Conservation (phyloP, 23 red algal genomes). For the Agarophyton chilense region DNA sequence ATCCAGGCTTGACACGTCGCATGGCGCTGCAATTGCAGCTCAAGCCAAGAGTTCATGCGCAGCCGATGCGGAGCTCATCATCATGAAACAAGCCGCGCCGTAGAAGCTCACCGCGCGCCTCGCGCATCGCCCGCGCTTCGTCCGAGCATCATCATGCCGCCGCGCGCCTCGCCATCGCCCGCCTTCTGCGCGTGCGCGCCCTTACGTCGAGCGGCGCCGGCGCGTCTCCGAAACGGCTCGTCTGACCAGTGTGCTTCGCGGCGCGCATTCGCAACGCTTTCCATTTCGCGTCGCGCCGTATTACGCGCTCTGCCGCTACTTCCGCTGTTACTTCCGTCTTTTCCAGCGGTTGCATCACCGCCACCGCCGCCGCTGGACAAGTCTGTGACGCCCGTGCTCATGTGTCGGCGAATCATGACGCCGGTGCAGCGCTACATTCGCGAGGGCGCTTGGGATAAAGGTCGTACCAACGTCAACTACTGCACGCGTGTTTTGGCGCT, state of each 20-base stretch:
- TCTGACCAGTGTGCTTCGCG: too few relatives aligned
- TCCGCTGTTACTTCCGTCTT: too few relatives aligned
- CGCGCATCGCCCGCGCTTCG: too few relatives aligned
- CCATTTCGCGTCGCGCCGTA: not conserved
- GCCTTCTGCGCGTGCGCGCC: not conserved
- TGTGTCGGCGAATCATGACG: constrained; percentile 64
- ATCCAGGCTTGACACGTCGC: too few relatives aligned
- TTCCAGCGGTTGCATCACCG: too few relatives aligned
- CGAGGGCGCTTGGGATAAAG: constrained; percentile 92
- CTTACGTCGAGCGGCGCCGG: not conserved
- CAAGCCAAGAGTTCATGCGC: too few relatives aligned
- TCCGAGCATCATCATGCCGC: not conserved
- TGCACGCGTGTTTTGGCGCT: constrained; percentile 91
- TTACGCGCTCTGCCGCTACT: not conserved
- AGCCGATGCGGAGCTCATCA: too few relatives aligned
- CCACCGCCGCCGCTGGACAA: constrained; percentile 36
- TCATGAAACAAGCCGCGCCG: too few relatives aligned
- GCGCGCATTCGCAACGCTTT: too few relatives aligned
- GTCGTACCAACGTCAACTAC: constrained; percentile 96
- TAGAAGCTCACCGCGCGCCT: too few relatives aligned
- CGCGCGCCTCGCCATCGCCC: not conserved
- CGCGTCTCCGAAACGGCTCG: not conserved
- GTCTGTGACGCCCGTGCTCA: constrained; percentile 29
- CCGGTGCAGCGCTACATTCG: constrained; percentile 63
- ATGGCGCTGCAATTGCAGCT: too few relatives aligned